phyloP scores from a whole-genome alignment of 2,329 filamentous ascomycete genomes.

The Apiospora saccharicola region DNA sequence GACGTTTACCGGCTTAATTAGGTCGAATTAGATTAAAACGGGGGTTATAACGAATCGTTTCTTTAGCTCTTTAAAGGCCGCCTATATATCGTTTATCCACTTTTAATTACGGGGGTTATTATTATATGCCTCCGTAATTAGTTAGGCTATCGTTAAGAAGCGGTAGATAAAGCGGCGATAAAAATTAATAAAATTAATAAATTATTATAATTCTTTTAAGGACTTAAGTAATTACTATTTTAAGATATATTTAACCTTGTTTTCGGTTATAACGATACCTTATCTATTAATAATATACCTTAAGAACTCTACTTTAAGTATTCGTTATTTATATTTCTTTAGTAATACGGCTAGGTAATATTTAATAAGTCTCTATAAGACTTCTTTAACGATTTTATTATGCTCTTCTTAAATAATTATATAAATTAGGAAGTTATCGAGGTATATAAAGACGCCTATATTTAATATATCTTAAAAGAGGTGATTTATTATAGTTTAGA shows the following conservation, averaged over 20 bases:
- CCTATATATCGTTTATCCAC: not conserved
- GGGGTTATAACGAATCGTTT: rapidly evolving
- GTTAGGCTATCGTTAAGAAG: not conserved
- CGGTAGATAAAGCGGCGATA: not conserved
- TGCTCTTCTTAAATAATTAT: not conserved
- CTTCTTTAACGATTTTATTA: not conserved
- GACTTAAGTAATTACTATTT: not conserved
- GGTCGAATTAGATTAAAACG: not conserved
- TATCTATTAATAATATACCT: not conserved
- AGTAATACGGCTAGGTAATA: constrained; percentile 2
- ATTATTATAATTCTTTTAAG: not conserved
- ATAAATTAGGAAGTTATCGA: not conserved
- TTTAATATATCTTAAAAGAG: not conserved
- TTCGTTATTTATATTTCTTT: not conserved
- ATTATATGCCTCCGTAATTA: not conserved
- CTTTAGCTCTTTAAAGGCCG: not conserved
- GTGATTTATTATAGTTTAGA: not conserved
- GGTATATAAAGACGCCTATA: not conserved
- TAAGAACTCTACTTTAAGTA: not conserved
- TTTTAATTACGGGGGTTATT: not conserved
- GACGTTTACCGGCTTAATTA: no score
- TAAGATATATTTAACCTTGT: not conserved
- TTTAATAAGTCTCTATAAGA: not conserved
- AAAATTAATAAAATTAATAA: not conserved
- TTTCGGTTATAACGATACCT: not conserved